Conservation (phyloP, 805 yeast species). For the Wickerhamomyces subpelliculosus region DNA sequence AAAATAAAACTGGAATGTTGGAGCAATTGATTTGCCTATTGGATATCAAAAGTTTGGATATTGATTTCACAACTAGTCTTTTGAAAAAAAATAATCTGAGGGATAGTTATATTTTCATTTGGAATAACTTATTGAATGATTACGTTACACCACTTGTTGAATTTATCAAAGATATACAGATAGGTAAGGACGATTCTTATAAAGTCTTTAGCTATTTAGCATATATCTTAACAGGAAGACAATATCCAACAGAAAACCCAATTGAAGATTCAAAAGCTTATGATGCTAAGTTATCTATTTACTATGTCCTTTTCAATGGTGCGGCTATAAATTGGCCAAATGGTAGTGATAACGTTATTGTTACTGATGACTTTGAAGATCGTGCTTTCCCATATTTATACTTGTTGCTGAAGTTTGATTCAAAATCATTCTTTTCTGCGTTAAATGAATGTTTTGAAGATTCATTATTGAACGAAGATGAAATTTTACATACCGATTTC, state of each 20-base stretch:
- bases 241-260: slow-evolving; percentile 63
- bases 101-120: slow-evolving; percentile 63
- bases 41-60: slow-evolving; percentile 63
- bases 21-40: slow-evolving; percentile 66
- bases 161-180: slow-evolving; percentile 33
- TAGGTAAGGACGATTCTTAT: slow-evolving; percentile 11
- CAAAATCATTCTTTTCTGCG: slow-evolving; percentile 55
- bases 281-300: slow-evolving; percentile 43
- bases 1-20: slow-evolving; percentile 38
- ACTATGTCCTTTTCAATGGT: slow-evolving; percentile 55
- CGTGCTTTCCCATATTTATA: slow-evolving; percentile 68
- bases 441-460: slow-evolving; percentile 85
- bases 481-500: slow-evolving; percentile 20
- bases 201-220: slow-evolving; percentile 57
- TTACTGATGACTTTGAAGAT: slow-evolving; percentile 29
- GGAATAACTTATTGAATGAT: slow-evolving; percentile 66
- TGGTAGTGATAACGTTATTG: slow-evolving; percentile 27
- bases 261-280: slow-evolving; percentile 28
- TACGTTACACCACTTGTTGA: slow-evolving; percentile 65
- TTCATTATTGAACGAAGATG: slow-evolving; percentile 59
- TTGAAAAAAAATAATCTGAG: slow-evolving; percentile 49
- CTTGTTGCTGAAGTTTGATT: slow-evolving; percentile 45
- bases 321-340: slow-evolving; percentile 41
- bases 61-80: slow-evolving; percentile 64
- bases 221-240: slow-evolving; percentile 66